Base-by-base conservation (phyloP, 1,284 basidiomycete genomes). In the Porogramme epimiltina region DNA sequence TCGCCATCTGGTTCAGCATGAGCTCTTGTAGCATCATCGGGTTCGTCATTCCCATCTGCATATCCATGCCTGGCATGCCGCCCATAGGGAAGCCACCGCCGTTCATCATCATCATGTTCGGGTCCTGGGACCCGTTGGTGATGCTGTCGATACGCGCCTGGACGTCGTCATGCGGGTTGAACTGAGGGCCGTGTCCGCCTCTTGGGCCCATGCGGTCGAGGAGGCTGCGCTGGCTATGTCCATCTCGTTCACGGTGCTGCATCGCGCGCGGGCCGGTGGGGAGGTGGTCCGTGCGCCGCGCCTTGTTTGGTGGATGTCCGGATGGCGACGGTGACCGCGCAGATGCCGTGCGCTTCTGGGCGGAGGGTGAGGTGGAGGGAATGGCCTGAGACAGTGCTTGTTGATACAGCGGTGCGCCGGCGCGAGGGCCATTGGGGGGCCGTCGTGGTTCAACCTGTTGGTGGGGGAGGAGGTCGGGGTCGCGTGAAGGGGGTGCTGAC, bases 1-100 rank as follows among this genome's bases (percentile, higher is more conserved):
- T 75, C 39, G 88, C 86, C 87, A 91, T 90, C 66, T 91, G 87
- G 68, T 80, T 88, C 82, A 89, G 85, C 82, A 91, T 85, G 78
- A 91, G 85, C 70, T 91, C 89, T 69, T 91, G 89, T 52, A 91
- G 65, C 73, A 88, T 73, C 59, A 91, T 62, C 39, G 87, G 85
- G 61, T 87, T 89, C 42, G 78, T 70, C 78, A 81, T 81, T 31
- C 58, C 75, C 72, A 81, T 77, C 16, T 73, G 75, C 77, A 87
- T 84, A 54, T 85, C 84, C 80, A 87, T 85, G 5, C 76, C 77
- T 41, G 72, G 73, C 71, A 83, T 78, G 39, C 72, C 76, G 28
- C 66, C 75, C 69, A 68, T 66, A 47, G 69, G 72, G 62, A 73
- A 76, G 33, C 76, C 78, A 23, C 70, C 28, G 28, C 28, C 73